phyloP scores from a whole-genome alignment of 768 basidiomycete genomes.

The Termitomyces sp. region DNA sequence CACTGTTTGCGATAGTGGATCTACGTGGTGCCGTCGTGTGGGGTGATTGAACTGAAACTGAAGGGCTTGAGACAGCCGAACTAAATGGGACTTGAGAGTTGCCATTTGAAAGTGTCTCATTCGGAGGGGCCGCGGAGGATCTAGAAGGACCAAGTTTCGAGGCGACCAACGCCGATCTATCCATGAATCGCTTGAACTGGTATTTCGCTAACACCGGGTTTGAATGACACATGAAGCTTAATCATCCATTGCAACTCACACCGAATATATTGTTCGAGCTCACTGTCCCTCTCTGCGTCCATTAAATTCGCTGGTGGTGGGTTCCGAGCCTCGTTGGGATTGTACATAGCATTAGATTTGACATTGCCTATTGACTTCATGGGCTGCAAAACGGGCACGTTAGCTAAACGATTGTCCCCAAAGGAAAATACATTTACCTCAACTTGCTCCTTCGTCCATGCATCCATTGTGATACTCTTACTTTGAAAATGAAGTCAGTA shows the following conservation, averaged over 20 bases:
- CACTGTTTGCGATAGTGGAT: conserved; percentile 17
- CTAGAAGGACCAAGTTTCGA: conserved; percentile 45
- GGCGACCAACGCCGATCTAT: conserved; percentile 43
- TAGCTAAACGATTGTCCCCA: conserved; percentile 3
- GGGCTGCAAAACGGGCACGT: conserved; percentile 35
- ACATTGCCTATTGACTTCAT: conserved; percentile 83
- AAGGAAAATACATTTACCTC: conserved; percentile 50
- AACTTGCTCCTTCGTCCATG: conserved; percentile 86
- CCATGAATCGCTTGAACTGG: conserved; percentile 68
- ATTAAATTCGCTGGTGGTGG: conserved; percentile 81
- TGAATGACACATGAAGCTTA: conserved; percentile 9
- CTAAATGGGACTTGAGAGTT: conserved; percentile 19
- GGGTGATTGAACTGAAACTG: conserved; percentile 3
- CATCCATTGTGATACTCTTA: conserved; percentile 87
- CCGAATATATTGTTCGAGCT: conserved; percentile 89
- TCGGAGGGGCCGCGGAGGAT: conserved; percentile 28
- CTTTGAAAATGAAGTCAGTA: conserved; percentile 34
- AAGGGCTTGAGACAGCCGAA: conserved; percentile 16
- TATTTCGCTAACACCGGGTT: conserved; percentile 60
- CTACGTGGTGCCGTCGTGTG: conserved; percentile 15
- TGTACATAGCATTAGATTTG: conserved; percentile 76
- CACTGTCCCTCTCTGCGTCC: conserved; percentile 80
- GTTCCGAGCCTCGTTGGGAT: conserved; percentile 78
- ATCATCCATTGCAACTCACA: conserved; percentile 42
- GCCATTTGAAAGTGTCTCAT: conserved; percentile 10